These are phyloP conservation scores for Scheffersomyces quercinus DNA, from an alignment of 1,139 yeast species.

Conservation along the genomic window DNA sequence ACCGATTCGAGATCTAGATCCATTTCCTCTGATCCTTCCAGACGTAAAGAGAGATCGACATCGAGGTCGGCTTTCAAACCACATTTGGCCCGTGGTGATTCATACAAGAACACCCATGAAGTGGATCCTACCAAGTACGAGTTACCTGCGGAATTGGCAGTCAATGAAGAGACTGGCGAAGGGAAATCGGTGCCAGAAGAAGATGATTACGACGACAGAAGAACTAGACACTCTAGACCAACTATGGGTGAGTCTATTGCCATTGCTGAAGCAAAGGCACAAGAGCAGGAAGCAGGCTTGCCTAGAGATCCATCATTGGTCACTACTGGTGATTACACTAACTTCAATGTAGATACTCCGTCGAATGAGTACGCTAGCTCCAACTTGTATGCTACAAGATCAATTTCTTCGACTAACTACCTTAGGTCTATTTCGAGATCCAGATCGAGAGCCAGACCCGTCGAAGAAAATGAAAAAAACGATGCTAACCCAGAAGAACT, in stretches of 20 bases:
- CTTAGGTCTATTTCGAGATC: slow-evolving; percentile 64
- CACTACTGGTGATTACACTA: slow-evolving; percentile 52
- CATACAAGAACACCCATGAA: slow-evolving; percentile 51
- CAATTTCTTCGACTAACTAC: slow-evolving; percentile 46
- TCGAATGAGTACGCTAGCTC: slow-evolving; percentile 17
- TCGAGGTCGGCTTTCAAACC: slow-evolving; percentile 42
- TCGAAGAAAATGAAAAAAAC: slow-evolving; percentile 33
- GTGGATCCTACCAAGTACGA: slow-evolving; percentile 46
- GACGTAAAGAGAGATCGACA: slow-evolving; percentile 21
- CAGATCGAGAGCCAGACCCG: slow-evolving; percentile 57
- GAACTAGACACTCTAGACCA: slow-evolving; percentile 47
- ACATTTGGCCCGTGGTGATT: slow-evolving; percentile 67
- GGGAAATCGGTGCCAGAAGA: slow-evolving; percentile 11
- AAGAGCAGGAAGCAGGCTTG: slow-evolving; percentile 14
- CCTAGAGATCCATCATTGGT: slow-evolving; percentile 45
- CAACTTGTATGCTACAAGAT: slow-evolving; percentile 30
- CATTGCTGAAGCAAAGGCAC: slow-evolving; percentile 37
- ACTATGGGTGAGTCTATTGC: slow-evolving; percentile 53
- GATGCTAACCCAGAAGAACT: slow-evolving; percentile 44
- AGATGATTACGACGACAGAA: slow-evolving; percentile 34
- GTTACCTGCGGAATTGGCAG: slow-evolving; percentile 41
- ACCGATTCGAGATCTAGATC: slow-evolving; percentile 37
- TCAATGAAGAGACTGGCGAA: slow-evolving; percentile 17
- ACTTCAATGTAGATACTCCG: slow-evolving; percentile 47
- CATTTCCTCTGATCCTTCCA: slow-evolving; percentile 29